Base-by-base conservation (phyloP, 257 asterid genomes). In the Jasminum sambac region DNA sequence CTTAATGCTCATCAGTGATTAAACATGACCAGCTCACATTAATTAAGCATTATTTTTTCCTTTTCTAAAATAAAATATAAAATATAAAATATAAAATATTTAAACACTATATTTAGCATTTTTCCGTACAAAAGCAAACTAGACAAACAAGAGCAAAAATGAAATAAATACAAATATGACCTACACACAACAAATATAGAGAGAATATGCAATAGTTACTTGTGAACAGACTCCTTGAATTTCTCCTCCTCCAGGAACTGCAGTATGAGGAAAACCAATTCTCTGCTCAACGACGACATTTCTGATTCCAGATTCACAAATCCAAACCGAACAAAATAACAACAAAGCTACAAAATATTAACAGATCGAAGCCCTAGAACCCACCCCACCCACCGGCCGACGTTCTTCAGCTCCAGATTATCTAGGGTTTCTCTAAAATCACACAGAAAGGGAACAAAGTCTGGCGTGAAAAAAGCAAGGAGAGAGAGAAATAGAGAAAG, bases 221-320 rank as follows among this genome's bases (percentile, higher is more conserved):
- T 84, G 80, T 84, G 88, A 67, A 84, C 88, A 9, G 84, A 81
- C 66, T 81, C 88, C 81, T 84, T 84, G 68, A 84, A 84, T 72
- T 84, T 84, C 70, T 84, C 88, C 79, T 84, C 88, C 66, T 84
- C 88, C n/a, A 84, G 84, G 48, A 84, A 84, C 72, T 84, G 88
- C 38, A 84, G 86, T 78, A 84, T 84, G 64, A 84, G 85, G 64
- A 84, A 84, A 43, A 84, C 88, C 81, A 84, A 79, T 79, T 84
- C 88, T 68, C 88, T 81, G 78, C 88, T 84, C 76, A 84, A 75
- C 39, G 84, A 81, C 74, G 88, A 76, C 88, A 84, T 84, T 76
- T 74, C 39, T 72, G 64, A 67, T 38, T 46, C n/a, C 80, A 63
- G 72, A 73, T 55, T 44, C 43, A 44, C 48, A 26, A 43, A 73